Evolutionary conservation across 148 eudicot genomes (phyloP).

Genomic region (Dianthus caryophyllus): DNA sequence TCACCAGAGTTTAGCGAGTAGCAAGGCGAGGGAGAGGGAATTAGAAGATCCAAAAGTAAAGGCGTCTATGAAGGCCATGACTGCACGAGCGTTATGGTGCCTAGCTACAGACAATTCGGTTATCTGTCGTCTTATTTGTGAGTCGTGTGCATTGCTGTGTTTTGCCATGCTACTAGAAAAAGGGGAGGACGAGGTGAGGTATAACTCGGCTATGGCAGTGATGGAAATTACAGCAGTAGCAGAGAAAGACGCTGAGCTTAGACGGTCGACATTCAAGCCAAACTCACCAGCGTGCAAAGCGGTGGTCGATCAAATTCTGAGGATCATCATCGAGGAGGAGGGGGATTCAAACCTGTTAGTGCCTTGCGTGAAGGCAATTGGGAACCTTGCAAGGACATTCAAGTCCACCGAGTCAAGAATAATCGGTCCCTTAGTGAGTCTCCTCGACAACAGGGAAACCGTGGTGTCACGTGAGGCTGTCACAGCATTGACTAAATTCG

Average conservation of each 20-base stretch:
- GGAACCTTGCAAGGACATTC: conserved; percentile 79
- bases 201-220: conserved; percentile 81
- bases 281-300: conserved; percentile 88
- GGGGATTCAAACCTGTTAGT: conserved; percentile 58
- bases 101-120: conserved; percentile 65
- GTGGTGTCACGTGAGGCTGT: conserved; percentile 67
- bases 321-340: conserved; percentile 45
- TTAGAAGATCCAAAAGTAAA: conserved; percentile 69
- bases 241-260: conserved; percentile 75
- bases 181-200: conserved; percentile 59
- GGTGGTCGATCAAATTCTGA: conserved; percentile 70
- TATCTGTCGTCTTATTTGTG: conserved; percentile 76
- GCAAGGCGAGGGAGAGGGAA: conserved; percentile 37
- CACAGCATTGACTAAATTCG: conserved; percentile 64
- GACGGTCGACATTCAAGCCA: conserved; percentile 86
- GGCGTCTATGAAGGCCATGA: conserved; percentile 77
- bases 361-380: conserved; percentile 74
- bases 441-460: conserved; percentile 72
- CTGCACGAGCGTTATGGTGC: conserved; percentile 74
- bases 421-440: conserved; percentile 66
- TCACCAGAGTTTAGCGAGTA: conserved; percentile 18
- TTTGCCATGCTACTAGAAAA: conserved; percentile 80
- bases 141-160: conserved; percentile 78
- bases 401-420: conserved; percentile 83
- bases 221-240: conserved; percentile 96